A percentile compares a stretch with the other conserved stretches of the same genome.
Evolutionary conservation across 2,329 filamentous ascomycete genomes (phyloP).

Genomic region (Zymoseptoria passerinii): DNA sequence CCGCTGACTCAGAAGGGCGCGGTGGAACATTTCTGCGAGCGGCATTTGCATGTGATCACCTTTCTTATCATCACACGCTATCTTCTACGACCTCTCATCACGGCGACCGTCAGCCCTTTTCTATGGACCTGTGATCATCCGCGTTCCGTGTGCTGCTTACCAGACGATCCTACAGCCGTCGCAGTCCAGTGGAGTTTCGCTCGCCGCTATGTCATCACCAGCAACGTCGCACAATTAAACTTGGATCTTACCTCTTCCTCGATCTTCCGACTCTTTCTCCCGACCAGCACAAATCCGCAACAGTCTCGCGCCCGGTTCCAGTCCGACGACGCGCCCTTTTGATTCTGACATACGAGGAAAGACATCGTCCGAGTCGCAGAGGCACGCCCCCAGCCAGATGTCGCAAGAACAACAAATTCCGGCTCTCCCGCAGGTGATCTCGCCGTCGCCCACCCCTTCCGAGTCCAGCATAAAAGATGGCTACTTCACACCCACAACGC

Average conservation of each 20-base stretch:
- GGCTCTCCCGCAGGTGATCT: slow-evolving; percentile 77
- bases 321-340: not conserved
- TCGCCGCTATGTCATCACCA: not conserved
- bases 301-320: not conserved
- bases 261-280: not conserved
- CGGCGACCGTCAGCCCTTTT: not conserved
- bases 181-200: not conserved
- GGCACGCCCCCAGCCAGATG: slow-evolving; percentile 12
- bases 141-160: not conserved
- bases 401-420: slow-evolving; percentile 53
- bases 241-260: not conserved
- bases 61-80: not conserved
- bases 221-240: not conserved
- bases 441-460: slow-evolving; percentile 70
- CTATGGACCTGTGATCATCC: not conserved
- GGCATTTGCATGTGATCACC: slow-evolving; percentile 3
- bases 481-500: slow-evolving; percentile 67
- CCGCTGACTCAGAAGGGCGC: not conserved
- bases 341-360: not conserved
- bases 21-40: not conserved
- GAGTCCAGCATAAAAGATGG: slow-evolving; percentile 48
- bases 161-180: not conserved
- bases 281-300: not conserved
- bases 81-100: not conserved
- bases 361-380: not conserved